Evolutionary conservation across 768 basidiomycete species (phyloP), one percentile per base, ranked within the genome.

Genomic region (Roridomyces roridus): DNA sequence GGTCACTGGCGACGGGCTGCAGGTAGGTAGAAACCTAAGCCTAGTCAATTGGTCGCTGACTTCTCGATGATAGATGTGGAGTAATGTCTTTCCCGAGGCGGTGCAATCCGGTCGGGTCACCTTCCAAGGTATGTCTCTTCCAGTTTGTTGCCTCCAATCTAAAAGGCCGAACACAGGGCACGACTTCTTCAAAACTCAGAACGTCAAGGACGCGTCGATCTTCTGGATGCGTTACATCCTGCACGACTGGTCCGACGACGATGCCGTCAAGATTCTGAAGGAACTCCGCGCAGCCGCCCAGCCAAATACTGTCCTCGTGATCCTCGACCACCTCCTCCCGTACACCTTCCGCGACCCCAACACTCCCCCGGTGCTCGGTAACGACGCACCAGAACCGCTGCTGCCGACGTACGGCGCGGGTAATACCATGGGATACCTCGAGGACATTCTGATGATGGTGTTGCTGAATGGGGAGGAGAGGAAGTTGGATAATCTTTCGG

Each of bases 231-330:
- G 67, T 15, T 41, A 47, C 35, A 66, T 70, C 44, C 45, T 72
- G 25, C 74, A 75, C 59, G 67, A 75, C 53, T 72, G 72, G 71
- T 50, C 68, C 3, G 70, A 71, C 55, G 46, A 49, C 1, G 56
- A 68, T 45, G 59, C 54, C 24, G 21, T 29, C 21, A 54, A 54
- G 39, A 67, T 73, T 48, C 62, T 75, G 11, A 36, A 34, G 31
- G 57, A 67, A 14, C 63, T 74, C 14, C 64, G 70, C 10, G 59
- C 3, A 11, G 31, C 7, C 7, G 31, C 10, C 70, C 69, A 5
- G 70, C 72, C 15, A 44, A 42, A 49, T 5, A 72, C 72, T 20
- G 62, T 53, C 28, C 66, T 73, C 18, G 40, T 75, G 44, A 24
- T 72, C 24, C 47, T 72, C 31, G 73, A 75, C 52, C 46, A 46